Base-by-base conservation (phyloP, 1,284 basidiomycete genomes). In the Xerocomus minutiporus region DNA sequence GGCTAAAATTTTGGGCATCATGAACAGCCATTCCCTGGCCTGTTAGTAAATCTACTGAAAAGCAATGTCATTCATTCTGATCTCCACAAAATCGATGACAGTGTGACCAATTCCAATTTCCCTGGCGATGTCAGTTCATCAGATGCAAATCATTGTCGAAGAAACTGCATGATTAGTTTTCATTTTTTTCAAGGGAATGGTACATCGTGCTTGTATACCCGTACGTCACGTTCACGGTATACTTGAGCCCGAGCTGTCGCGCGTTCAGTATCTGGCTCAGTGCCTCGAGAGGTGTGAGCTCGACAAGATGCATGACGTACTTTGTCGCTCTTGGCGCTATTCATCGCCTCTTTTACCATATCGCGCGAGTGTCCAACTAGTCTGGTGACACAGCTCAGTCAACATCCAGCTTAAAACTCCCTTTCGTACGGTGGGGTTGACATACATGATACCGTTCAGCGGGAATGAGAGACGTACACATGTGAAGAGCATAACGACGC, bases 311-410 rank as follows among this genome's bases (percentile, higher is more conserved):
- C 4, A n/a, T 61, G 11, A 13, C 47, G 51, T 44, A 87, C 92
- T 73, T 90, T 92, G 67, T 96, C 86, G 31, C 32, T 8, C 54
- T 83, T 84, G 8, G 80, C 78, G 11, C 79, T 75, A 69, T 97
- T 97, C 92, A 97, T 96, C 2, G 91, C 90, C 57, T 90, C 84
- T 67, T 97, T 98, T 38, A 98, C 88, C 95, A 99, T 98, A 99
- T 98, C 7, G 97, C 91, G 47, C 97, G 79, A n/a, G 96, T 97
- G 51, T 97, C 92, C 54, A 99, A 74, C 5, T 20, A 20, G 20
- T 20, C 20, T 20, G 20, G 20, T 20, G 20, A 20, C 20, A 74
- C 5, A 99, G 77, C 71, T 99, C 96, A 13, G 80, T 82, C 57
- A 99, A 76, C 96, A 99, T 98, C 60, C 95, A 86, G 4, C 86